These are phyloP conservation scores for Talaromyces liani DNA, from an alignment of 495 filamentous ascomycete genomes.

Conservation along the genomic window DNA sequence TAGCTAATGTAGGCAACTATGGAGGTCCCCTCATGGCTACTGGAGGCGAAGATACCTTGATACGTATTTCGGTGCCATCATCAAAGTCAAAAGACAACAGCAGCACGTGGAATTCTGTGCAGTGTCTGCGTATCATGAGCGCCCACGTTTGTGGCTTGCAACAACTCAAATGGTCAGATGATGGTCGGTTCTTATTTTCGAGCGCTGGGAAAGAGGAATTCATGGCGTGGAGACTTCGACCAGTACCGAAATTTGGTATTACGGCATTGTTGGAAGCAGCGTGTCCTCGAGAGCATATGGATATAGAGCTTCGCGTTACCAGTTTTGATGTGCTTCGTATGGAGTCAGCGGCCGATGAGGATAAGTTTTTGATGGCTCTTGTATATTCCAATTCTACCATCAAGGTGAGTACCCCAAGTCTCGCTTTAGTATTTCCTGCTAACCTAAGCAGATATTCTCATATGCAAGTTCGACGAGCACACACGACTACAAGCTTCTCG, in stretches of 20 bases:
- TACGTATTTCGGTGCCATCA: slow-evolving; percentile 46
- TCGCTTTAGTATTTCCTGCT: not conserved
- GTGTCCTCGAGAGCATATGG: slow-evolving; percentile 49
- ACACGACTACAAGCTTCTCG: slow-evolving; percentile 45
- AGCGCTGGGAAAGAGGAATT: slow-evolving; percentile 85
- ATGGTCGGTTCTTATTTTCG: slow-evolving; percentile 66
- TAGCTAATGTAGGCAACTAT: slow-evolving; percentile 20
- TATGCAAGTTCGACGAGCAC: slow-evolving; percentile 37
- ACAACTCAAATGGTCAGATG: slow-evolving; percentile 62
- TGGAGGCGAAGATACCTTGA: slow-evolving; percentile 81
- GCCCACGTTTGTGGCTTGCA: slow-evolving; percentile 80
- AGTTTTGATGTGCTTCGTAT: slow-evolving; percentile 56
- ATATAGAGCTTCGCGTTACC: slow-evolving; percentile 70
- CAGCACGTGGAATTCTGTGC: slow-evolving; percentile 13
- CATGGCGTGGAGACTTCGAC: slow-evolving; percentile 66
- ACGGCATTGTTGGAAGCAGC: slow-evolving; percentile 56
- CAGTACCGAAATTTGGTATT: slow-evolving; percentile 44
- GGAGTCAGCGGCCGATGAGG: slow-evolving; percentile 12
- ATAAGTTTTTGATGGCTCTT: slow-evolving; percentile 50
- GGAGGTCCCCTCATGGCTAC: slow-evolving; percentile 53
- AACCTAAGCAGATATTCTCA: slow-evolving; percentile 41
- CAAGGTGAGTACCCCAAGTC: slow-evolving; percentile 32
- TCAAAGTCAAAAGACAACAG: not conserved
- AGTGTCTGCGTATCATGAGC: slow-evolving; percentile 56
- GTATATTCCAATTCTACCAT: slow-evolving; percentile 74